These are phyloP conservation scores for barrel medic (Medicago truncatula) DNA, from an alignment of 306 rosid genomes.

Conservation along the genomic window DNA sequence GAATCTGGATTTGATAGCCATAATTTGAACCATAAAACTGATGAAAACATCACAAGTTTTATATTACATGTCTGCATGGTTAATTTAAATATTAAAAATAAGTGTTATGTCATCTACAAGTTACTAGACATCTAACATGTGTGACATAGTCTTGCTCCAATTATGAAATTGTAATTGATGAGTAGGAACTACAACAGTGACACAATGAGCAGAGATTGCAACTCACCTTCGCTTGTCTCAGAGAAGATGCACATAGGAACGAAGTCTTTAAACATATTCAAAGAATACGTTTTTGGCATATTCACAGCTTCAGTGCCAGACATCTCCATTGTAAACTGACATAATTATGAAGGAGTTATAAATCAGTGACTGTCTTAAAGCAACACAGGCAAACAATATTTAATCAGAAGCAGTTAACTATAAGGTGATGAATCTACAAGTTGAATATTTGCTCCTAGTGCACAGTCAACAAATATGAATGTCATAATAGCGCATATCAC, in stretches of 20 bases:
- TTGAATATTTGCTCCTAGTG: slow-evolving; percentile 15
- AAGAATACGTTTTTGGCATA: slow-evolving; percentile 69
- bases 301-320: slow-evolving; percentile 65
- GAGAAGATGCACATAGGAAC: slow-evolving; percentile 96
- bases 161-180: slow-evolving; percentile 26
- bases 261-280: slow-evolving; percentile 92
- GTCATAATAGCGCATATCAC: slow-evolving; percentile 1
- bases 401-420: slow-evolving; percentile 11
- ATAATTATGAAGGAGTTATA: slow-evolving; percentile 39
- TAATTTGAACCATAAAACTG: background rate
- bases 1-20: too few relatives aligned
- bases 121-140: slow-evolving; percentile 17
- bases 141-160: slow-evolving; percentile 27
- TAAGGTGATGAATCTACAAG: slow-evolving; percentile 21
- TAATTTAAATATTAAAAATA: background rate
- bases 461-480: slow-evolving; percentile 1
- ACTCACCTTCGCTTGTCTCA: slow-evolving; percentile 84
- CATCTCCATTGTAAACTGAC: slow-evolving; percentile 96
- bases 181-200: slow-evolving; percentile 1
- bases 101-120: slow-evolving; percentile 5
- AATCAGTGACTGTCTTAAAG: slow-evolving; percentile 21
- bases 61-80: background rate
- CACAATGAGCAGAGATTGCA: slow-evolving; percentile 26
- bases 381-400: slow-evolving; percentile 24
- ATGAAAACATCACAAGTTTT: slow-evolving; percentile 18